Evolutionary conservation across 345 rosid species (phyloP).

Genomic region (Lepidium didymum): DNA sequence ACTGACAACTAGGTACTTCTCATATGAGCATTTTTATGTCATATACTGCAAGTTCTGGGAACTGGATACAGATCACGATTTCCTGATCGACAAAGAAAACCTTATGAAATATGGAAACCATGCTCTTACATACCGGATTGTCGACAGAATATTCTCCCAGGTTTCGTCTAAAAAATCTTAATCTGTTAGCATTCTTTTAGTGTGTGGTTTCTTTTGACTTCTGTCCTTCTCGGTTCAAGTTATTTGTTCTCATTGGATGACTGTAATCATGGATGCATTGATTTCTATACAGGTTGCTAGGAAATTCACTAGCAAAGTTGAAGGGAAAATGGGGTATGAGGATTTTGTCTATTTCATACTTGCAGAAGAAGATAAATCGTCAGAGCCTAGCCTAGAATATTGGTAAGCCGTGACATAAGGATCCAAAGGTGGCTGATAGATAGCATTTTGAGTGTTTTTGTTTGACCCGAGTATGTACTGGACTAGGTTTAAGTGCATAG

Average conservation of each 20-base stretch:
- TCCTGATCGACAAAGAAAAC: constrained; percentile 94
- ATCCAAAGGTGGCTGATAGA: background rate
- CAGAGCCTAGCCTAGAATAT: constrained; percentile 94
- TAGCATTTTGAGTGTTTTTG: background rate
- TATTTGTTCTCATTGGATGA: background rate
- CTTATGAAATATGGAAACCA: constrained; percentile 96
- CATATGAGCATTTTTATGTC: constrained; percentile 93
- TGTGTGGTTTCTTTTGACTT: background rate
- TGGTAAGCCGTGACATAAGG: constrained; percentile 43
- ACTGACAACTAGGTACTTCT: constrained; percentile 61
- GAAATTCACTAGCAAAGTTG: constrained; percentile 77
- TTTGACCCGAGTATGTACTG: constrained; percentile 17
- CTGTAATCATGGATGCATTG: background rate
- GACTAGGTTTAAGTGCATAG: constrained; percentile 85
- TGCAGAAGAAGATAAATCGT: constrained; percentile 93
- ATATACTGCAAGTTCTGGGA: constrained; percentile 99
- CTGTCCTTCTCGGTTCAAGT: background rate
- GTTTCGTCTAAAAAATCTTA: constrained; percentile 33
- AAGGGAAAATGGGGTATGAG: constrained; percentile 96
- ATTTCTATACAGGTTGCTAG: constrained; percentile 54
- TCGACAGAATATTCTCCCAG: constrained; percentile 92
- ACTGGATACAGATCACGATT: constrained; percentile 93
- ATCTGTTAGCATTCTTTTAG: background rate
- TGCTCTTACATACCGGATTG: constrained; percentile 96
- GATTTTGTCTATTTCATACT: constrained; percentile 96